Conservation (phyloP, 441 rosid species). For the Gossypium trilobum region DNA sequence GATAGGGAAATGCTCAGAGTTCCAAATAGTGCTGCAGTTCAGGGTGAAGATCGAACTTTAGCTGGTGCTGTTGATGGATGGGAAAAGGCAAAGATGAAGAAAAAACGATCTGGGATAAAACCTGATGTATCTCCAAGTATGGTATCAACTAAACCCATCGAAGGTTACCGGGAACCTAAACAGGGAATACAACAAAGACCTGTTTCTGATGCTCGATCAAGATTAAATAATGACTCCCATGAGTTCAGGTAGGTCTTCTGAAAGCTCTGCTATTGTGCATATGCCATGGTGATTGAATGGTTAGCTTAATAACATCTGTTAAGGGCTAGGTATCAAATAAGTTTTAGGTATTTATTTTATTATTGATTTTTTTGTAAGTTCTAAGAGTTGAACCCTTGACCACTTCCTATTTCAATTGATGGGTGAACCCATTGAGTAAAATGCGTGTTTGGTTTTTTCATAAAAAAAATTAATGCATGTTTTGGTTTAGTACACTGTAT, state of each 20-base stretch:
- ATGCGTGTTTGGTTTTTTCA: not conserved
- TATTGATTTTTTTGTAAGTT: not conserved
- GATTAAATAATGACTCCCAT: constrained; percentile 63
- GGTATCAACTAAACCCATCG: constrained; percentile 44
- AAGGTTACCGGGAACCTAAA: constrained; percentile 69
- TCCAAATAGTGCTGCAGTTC: constrained; percentile 47
- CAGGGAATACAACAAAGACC: constrained; percentile 68
- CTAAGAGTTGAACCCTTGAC: not conserved
- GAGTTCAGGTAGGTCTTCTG: constrained; percentile 55
- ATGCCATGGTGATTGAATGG: constrained; percentile 13
- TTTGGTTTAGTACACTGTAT: not conserved
- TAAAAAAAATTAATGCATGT: not conserved
- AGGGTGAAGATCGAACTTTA: constrained; percentile 67
- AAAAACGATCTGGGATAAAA: constrained; percentile 91
- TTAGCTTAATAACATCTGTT: constrained; percentile 6
- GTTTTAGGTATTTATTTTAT: not conserved
- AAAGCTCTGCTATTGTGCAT: constrained; percentile 7
- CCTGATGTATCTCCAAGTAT: constrained; percentile 56
- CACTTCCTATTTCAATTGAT: not conserved
- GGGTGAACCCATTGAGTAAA: not conserved
- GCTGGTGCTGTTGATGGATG: constrained; percentile 78
- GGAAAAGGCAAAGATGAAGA: constrained; percentile 97
- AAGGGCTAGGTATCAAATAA: not conserved
- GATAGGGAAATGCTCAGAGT: constrained; percentile 62
- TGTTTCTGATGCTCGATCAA: constrained; percentile 51